Percentiles rank a stretch among this genome's conserved stretches.
phyloP scores from a whole-genome alignment of 331 rosid genomes.

The Stylosanthes scabra region DNA sequence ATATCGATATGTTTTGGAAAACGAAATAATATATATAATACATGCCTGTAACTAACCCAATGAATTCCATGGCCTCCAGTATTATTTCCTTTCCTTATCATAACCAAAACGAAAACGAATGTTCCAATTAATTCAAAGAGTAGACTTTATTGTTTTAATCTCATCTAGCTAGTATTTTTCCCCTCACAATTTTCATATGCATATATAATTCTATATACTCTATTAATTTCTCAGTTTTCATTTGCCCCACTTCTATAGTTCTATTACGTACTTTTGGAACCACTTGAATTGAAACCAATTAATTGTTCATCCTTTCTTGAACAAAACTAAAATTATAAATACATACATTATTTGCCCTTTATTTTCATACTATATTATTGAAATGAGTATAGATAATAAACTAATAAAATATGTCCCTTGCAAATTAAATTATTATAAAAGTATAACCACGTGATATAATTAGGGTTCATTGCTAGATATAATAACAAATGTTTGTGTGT shows the following conservation, averaged over 20 bases:
- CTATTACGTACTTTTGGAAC: not conserved
- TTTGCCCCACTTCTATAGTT: not conserved
- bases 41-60: too few species aligned
- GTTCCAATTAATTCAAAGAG: conserved; percentile 3
- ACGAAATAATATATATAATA: too few species aligned
- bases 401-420: too few species aligned
- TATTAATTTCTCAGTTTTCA: not conserved
- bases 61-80: not conserved
- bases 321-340: not conserved
- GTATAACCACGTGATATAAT: not conserved
- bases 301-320: not conserved
- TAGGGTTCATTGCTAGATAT: not conserved
- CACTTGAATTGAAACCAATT: not conserved
- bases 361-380: not conserved
- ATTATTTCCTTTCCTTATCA: not conserved
- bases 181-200: not conserved
- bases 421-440: not conserved
- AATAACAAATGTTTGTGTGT: too few species aligned
- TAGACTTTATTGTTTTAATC: conserved; percentile 4
- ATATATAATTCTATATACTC: not conserved
- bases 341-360: not conserved
- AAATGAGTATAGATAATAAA: not conserved
- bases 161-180: not conserved
- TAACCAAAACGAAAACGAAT: not conserved
- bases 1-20: not conserved